These are phyloP conservation scores for Beauveria scarabaeidicola DNA, from an alignment of 2,329 filamentous ascomycete genomes.

Conservation along the genomic window DNA sequence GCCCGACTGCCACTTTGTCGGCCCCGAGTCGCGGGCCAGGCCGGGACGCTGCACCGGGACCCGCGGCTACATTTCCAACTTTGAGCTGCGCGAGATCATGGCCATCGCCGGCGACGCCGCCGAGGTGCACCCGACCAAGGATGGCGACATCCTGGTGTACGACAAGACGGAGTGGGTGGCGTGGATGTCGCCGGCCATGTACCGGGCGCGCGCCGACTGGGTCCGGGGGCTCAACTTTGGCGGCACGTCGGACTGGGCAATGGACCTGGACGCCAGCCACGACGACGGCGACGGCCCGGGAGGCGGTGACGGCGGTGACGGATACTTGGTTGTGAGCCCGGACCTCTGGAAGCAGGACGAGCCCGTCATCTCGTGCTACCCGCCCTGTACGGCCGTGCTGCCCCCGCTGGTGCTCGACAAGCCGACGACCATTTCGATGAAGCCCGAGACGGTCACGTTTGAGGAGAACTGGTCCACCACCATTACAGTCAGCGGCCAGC, in stretches of 20 bases:
- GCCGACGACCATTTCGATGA: background rate
- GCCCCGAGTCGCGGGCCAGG: constrained; percentile 17
- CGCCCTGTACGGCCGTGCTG: background rate
- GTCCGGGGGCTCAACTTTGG: constrained; percentile 21
- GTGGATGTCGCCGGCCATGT: constrained; percentile 19
- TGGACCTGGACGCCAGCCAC: constrained; percentile 16
- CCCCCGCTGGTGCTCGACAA: background rate
- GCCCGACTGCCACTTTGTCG: constrained; percentile 19
- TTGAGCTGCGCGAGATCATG: constrained; percentile 21
- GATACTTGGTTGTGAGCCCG: background rate
- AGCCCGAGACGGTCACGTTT: background rate
- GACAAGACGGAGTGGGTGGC: constrained; percentile 22
- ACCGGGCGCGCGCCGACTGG: constrained; percentile 16
- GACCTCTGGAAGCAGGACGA: background rate
- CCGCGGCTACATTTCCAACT: constrained; percentile 21
- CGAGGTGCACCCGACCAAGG: constrained; percentile 2
- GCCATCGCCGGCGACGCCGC: constrained; percentile 7
- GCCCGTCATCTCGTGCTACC: background rate
- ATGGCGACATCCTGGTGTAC: constrained; percentile 14
- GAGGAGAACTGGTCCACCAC: background rate
- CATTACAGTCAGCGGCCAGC: background rate
- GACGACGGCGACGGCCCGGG: background rate
- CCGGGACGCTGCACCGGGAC: constrained; percentile 20
- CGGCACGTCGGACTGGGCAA: constrained; percentile 24
- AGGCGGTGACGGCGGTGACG: background rate